Percentiles rank a stretch among this genome's conserved stretches.
These are phyloP conservation scores for Pseudonitzschia multiseries DNA, from an alignment of 108 stramenopile species.

Conservation along the genomic window DNA sequence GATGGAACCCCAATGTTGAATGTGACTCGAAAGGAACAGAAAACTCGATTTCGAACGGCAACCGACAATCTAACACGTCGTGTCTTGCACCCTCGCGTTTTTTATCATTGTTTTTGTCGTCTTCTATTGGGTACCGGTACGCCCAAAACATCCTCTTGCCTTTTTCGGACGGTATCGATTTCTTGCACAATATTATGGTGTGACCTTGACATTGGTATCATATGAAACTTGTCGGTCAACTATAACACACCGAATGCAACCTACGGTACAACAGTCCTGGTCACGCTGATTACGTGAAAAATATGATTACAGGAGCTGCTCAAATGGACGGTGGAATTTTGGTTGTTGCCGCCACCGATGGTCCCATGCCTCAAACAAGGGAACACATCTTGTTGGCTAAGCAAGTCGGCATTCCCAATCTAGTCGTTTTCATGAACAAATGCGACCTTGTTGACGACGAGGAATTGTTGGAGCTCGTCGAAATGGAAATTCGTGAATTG, in stretches of 20 bases:
- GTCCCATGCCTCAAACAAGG: constrained; percentile 99
- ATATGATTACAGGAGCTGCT: constrained; percentile 99
- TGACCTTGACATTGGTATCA: neutral
- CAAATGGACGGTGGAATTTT: constrained; percentile 99
- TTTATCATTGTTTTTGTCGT: neutral
- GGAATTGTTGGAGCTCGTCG: constrained; percentile 98
- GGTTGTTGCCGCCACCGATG: constrained; percentile 98
- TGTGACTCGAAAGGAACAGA: no score
- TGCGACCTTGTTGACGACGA: constrained; percentile 98
- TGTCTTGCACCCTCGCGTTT: neutral
- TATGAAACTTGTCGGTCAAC: no score
- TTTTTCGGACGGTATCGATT: neutral
- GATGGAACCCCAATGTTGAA: no score
- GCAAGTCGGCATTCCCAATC: constrained; percentile 98
- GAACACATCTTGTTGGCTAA: constrained; percentile 99
- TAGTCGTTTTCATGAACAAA: constrained; percentile 99
- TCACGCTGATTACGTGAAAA: constrained; percentile 99
- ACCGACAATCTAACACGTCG: no score
- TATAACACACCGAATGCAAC: neutral
- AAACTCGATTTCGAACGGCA: no score
- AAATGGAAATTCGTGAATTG: constrained; percentile 99
- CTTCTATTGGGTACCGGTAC: neutral
- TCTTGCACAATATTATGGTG: neutral
- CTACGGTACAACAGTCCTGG: constrained; percentile 70
- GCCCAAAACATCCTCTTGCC: neutral